Percentiles rank a stretch among this genome's conserved stretches.
These are phyloP conservation scores for Lycium barbarum DNA, from an alignment of 257 asterid species.

Conservation along the genomic window DNA sequence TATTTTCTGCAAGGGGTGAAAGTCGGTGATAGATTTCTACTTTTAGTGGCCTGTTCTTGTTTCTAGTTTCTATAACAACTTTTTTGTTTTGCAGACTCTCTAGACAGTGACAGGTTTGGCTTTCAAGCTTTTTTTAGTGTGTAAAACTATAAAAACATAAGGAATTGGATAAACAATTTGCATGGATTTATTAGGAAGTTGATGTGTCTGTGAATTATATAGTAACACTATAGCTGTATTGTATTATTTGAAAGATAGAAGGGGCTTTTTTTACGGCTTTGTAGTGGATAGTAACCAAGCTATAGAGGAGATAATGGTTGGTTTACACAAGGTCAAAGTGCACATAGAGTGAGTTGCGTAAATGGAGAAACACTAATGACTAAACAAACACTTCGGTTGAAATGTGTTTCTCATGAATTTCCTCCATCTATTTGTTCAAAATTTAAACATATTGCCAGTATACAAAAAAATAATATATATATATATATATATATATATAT, in stretches of 20 bases:
- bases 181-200: neutral
- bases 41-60: neutral
- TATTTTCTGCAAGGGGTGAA: slow-evolving; percentile 10
- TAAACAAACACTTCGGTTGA: neutral
- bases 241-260: neutral
- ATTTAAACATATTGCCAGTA: neutral
- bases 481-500: too few relatives aligned
- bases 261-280: slow-evolving; percentile 1
- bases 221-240: too few relatives aligned
- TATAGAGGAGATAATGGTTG: slow-evolving; percentile 3
- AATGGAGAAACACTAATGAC: neutral
- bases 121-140: neutral
- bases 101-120: neutral
- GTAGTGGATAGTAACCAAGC: neutral
- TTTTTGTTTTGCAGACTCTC: neutral
- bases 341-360: slow-evolving; percentile 10
- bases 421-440: neutral
- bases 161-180: neutral
- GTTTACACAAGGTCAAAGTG: neutral
- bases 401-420: neutral
- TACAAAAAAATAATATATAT: neutral
- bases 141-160: neutral
- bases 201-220: neutral
- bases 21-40: slow-evolving; percentile 28
- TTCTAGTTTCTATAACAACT: neutral